Evolutionary conservation across 495 filamentous ascomycete genomes (phyloP).

Genomic region (Parmelia sp.): DNA sequence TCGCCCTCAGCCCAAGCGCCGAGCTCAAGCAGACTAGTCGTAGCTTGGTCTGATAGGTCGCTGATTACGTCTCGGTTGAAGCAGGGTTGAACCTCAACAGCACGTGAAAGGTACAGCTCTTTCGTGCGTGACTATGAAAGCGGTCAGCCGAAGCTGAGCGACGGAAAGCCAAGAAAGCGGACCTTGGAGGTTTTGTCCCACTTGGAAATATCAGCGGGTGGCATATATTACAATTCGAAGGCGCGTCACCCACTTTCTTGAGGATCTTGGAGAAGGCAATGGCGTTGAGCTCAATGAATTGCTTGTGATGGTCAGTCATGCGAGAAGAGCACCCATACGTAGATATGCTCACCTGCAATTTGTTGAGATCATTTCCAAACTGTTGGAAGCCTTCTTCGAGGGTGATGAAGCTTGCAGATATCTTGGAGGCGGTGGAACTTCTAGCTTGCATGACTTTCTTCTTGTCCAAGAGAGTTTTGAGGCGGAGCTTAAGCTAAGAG

Average conservation of each 20-base stretch:
- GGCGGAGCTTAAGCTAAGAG: slow-evolving; percentile 75
- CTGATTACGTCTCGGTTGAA: slow-evolving; percentile 96
- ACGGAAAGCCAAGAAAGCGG: slow-evolving; percentile 21
- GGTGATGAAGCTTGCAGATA: slow-evolving; percentile 84
- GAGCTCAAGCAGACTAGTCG: slow-evolving; percentile 83
- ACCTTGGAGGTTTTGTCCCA: slow-evolving; percentile 99
- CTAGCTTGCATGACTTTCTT: slow-evolving; percentile 81
- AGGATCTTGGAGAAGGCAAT: slow-evolving; percentile 97
- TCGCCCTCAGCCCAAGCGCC: slow-evolving; percentile 97
- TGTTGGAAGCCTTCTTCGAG: slow-evolving; percentile 95
- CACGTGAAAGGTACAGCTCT: slow-evolving; percentile 89
- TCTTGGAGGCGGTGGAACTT: slow-evolving; percentile 63
- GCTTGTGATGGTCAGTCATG: slow-evolving; percentile 35
- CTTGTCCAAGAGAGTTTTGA: slow-evolving; percentile 89
- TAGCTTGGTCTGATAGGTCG: slow-evolving; percentile 92
- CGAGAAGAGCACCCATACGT: neutral
- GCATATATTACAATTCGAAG: slow-evolving; percentile 3
- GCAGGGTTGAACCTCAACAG: slow-evolving; percentile 95
- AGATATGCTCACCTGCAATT: slow-evolving; percentile 54
- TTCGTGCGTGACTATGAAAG: slow-evolving; percentile 75
- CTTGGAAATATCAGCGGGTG: slow-evolving; percentile 34
- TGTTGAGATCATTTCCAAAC: slow-evolving; percentile 92
- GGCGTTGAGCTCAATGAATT: slow-evolving; percentile 97
- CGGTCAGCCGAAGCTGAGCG: slow-evolving; percentile 22
- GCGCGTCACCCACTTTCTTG: slow-evolving; percentile 64